Evolutionary conservation across 139 green algal species (phyloP).

Genomic region (Chlorella sp.): DNA sequence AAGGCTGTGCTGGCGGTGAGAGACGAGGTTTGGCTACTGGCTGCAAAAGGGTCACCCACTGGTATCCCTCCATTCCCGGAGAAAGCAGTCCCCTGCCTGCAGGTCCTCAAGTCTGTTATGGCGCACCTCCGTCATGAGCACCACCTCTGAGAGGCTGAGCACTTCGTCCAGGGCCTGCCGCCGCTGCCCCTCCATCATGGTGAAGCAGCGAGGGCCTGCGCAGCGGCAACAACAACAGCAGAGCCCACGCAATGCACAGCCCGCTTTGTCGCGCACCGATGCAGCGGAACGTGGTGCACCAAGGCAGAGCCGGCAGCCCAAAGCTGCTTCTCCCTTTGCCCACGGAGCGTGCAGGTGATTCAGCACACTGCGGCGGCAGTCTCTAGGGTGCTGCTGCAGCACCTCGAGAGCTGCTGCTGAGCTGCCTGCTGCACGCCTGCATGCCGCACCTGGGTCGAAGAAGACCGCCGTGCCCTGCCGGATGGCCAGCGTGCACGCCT

Average conservation of each 20-base stretch:
- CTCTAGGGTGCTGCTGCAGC: background rate
- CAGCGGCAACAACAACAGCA: too few species aligned
- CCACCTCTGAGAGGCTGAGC: constrained; percentile 60
- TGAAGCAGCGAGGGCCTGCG: constrained; percentile 66
- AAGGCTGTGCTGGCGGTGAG: background rate
- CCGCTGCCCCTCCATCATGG: constrained; percentile 48
- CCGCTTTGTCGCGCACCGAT: too few species aligned
- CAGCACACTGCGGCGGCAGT: too few species aligned
- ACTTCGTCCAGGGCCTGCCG: constrained; percentile 53
- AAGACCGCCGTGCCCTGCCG: constrained; percentile 63
- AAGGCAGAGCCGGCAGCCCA: too few species aligned
- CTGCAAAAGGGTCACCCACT: background rate
- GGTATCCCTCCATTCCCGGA: background rate
- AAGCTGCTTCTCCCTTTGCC: too few species aligned
- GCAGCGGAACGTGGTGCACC: too few species aligned
- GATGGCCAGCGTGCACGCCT: constrained; percentile 38
- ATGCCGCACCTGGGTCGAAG: constrained; percentile 86
- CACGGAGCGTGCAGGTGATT: too few species aligned
- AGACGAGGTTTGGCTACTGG: background rate
- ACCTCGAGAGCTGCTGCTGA: background rate
- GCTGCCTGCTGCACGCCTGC: constrained; percentile 3
- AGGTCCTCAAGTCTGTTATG: background rate
- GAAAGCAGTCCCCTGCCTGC: background rate
- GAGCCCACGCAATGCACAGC: too few species aligned
- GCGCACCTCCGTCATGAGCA: constrained; percentile 79